A percentile compares a stretch with the other conserved stretches of the same genome.
These are phyloP conservation scores for Populus deltoides DNA, from an alignment of 345 rosid species.

Conservation along the genomic window DNA sequence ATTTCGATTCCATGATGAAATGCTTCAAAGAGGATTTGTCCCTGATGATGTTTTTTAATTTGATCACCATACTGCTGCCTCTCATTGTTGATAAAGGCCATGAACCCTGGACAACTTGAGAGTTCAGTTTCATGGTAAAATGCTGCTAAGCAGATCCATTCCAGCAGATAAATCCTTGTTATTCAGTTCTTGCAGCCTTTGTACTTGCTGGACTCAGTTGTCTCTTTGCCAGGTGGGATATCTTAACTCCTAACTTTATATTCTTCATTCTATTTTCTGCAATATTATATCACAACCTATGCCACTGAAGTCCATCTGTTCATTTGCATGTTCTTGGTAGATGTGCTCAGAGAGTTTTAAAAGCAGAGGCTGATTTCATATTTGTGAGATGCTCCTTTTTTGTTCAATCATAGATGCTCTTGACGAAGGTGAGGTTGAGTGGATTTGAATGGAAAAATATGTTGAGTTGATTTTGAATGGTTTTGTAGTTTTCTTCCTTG, in stretches of 20 bases:
- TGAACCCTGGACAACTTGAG: constrained; percentile 53
- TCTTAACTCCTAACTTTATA: background rate
- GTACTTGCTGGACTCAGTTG: background rate
- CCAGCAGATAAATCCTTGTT: constrained; percentile 56
- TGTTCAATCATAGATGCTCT: background rate
- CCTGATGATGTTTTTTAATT: constrained; percentile 50
- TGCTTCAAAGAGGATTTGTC: constrained; percentile 73
- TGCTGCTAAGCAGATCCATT: constrained; percentile 58
- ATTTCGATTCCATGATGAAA: constrained; percentile 79
- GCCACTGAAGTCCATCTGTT: background rate
- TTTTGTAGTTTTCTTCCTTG: background rate
- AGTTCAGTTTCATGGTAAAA: constrained; percentile 61
- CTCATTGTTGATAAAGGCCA: constrained; percentile 51
- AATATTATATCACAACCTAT: background rate
- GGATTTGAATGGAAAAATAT: background rate
- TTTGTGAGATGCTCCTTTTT: background rate
- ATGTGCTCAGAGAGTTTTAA: background rate
- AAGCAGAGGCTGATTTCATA: background rate
- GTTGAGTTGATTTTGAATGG: background rate
- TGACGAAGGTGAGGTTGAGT: background rate
- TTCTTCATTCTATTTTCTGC: background rate
- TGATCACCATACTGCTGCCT: background rate
- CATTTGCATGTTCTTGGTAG: background rate
- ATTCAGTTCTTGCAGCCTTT: background rate
- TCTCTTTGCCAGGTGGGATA: background rate